These are phyloP conservation scores for Pseudonitzschia delicatissima DNA, from an alignment of 108 stramenopile species.

Conservation along the genomic window DNA sequence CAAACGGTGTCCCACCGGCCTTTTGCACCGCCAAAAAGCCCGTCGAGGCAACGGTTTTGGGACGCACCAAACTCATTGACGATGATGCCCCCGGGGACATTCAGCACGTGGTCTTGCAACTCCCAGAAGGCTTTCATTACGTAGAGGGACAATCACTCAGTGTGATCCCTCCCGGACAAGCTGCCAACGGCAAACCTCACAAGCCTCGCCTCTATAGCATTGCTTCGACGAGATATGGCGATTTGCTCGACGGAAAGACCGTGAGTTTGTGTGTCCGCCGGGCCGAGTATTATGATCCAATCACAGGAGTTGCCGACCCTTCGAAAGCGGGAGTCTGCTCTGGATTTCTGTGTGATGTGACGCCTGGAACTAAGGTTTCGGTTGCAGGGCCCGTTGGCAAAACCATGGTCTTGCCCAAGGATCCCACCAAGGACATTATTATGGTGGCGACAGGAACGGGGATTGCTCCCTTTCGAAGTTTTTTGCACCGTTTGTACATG, in stretches of 20 bases:
- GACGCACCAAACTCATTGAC: conserved; percentile 56
- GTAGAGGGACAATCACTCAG: conserved; percentile 82
- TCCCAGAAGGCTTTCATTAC: conserved; percentile 81
- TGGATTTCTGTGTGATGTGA: conserved; percentile 67
- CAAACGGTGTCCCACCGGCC: conserved; percentile 43
- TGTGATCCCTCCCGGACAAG: conserved; percentile 78
- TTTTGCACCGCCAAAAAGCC: conserved; percentile 75
- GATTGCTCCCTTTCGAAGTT: conserved; percentile 85
- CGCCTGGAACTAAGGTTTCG: conserved; percentile 51
- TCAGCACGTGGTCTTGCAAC: conserved; percentile 66
- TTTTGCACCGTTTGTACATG: conserved; percentile 81
- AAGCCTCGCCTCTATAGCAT: conserved; percentile 86
- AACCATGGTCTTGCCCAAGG: conserved; percentile 81
- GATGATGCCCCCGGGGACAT: conserved; percentile 86
- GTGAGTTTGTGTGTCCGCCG: conserved; percentile 85
- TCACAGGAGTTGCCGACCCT: conserved; percentile 53
- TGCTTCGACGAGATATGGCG: conserved; percentile 85
- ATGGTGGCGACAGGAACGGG: conserved; percentile 92
- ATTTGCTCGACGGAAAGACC: conserved; percentile 71
- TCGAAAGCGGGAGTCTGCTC: conserved; percentile 77
- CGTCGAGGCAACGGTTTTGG: conserved; percentile 66
- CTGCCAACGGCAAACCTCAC: conserved; percentile 50
- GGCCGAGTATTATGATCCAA: conserved; percentile 75
- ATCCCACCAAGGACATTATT: conserved; percentile 70
- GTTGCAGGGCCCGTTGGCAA: conserved; percentile 88